Evolutionary conservation across 1,139 yeast species (phyloP), one percentile per base, ranked within the genome.

Genomic region (Candida tunisiensis): DNA sequence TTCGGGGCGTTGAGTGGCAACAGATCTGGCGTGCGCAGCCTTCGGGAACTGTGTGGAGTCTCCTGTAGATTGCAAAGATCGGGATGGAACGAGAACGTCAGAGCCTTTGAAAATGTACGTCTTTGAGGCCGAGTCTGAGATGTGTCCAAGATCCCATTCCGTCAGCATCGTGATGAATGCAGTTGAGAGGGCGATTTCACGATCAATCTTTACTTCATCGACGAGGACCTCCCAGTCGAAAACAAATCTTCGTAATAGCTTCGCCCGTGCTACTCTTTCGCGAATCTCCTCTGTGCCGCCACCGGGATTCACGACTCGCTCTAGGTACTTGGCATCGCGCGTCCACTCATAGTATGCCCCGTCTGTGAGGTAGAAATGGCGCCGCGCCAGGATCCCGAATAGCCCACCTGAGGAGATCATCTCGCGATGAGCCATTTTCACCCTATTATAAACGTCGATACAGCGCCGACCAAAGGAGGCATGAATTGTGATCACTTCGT

Each of bases 141-240:
- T n/a, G 15, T n/a, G 14, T 13, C 22, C 22, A 8, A 20, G 15
- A 11, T 14, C 22, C 79, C 78, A 70, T 44, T 68, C 72, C 8
- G 74, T 66, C 46, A 66, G 52, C 70, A 71, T 69, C 11, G 74
- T 57, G 31, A 68, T 49, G 37, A 69, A 70, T 1, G 64, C 73
- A 6, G 77, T 68, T 9, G 70, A 64, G 29, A 71, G 42, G 1
- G 65, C 75, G 24, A 62, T 51, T 31, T 65, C 67, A 7, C 52
- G 44, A 38, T 65, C 70, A 25, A 68, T 49, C 34, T 53, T 49
- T 5, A 44, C 33, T 27, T 57, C 62, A 43, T 70, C 74, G 13
- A 70, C 47, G 25, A 65, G 48, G 30, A 71, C 40, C 45, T 70
- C 77, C 46, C 62, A 71, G 43, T 71, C 77, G 38, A 69, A 60